phyloP scores from a whole-genome alignment of 305 asterid species.

The Plantago lanceolata region DNA sequence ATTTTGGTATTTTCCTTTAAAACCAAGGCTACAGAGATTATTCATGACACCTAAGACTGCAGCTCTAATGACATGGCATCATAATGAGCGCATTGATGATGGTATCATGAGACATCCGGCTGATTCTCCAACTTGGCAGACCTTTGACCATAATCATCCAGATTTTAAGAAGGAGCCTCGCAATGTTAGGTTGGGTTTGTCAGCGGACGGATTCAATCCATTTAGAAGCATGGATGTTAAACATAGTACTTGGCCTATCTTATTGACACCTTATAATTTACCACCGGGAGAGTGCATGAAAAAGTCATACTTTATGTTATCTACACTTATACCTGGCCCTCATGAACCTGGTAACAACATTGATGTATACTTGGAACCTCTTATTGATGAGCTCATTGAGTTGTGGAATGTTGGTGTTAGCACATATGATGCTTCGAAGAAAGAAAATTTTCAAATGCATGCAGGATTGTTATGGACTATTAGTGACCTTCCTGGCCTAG shows the following conservation, averaged over 20 bases:
- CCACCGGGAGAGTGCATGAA: too few species aligned
- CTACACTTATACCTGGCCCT: too few species aligned
- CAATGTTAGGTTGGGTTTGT: slow-evolving; percentile 19
- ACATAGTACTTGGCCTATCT: slow-evolving; percentile 18
- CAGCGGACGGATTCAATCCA: slow-evolving; percentile 19
- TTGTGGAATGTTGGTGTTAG: too few species aligned
- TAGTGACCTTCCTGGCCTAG: slow-evolving; percentile 15
- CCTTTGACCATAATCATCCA: slow-evolving; percentile 10
- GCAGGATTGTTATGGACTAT: slow-evolving; percentile 16
- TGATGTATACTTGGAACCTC: too few species aligned
- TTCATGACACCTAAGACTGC: slow-evolving; percentile 13
- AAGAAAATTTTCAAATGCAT: slow-evolving; percentile 13
- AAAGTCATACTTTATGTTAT: too few species aligned
- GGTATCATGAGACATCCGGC: slow-evolving; percentile 15
- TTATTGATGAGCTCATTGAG: too few species aligned
- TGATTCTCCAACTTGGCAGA: slow-evolving; percentile 17
- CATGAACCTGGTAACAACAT: too few species aligned
- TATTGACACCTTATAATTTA: slow-evolving; percentile 5
- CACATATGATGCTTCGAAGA: not conserved
- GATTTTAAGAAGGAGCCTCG: not conserved
- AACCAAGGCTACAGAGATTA: slow-evolving; percentile 12
- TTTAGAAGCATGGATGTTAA: not conserved
- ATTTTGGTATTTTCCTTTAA: slow-evolving; percentile 15
- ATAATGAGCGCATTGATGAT: not conserved
- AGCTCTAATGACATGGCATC: slow-evolving; percentile 10